phyloP scores from a whole-genome alignment of 352 stramenopile species.

The Nothophytophthora sp. region DNA sequence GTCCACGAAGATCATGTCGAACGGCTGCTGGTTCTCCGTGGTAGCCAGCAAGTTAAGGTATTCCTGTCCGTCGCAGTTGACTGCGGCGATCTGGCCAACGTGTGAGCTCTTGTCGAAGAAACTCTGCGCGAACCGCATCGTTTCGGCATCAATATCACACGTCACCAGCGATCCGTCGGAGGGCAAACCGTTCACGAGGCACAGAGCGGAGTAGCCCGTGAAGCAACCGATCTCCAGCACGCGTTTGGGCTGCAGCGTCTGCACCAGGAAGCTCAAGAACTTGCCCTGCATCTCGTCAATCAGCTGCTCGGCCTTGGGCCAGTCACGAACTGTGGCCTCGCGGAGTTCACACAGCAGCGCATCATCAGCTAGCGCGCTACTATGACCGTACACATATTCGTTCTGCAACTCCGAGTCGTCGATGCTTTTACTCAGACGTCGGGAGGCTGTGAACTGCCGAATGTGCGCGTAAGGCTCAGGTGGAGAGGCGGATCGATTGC shows the following conservation, averaged over 20 bases:
- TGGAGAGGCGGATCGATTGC: conserved; percentile 27
- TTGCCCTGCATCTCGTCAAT: conserved; percentile 64
- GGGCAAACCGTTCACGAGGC: conserved; percentile 62
- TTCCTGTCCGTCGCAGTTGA: conserved; percentile 45
- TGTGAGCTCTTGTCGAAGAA: conserved; percentile 53
- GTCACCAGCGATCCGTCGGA: conserved; percentile 37
- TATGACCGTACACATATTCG: conserved; percentile 28
- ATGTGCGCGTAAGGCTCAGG: conserved; percentile 15
- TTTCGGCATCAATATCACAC: conserved; percentile 56
- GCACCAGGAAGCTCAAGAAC: conserved; percentile 73
- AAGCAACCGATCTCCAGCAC: conserved; percentile 94
- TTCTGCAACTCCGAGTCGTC: conserved; percentile 21
- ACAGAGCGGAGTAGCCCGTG: conserved; percentile 93
- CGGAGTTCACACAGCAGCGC: conserved; percentile 42
- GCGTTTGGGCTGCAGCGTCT: conserved; percentile 63
- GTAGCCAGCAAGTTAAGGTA: conserved; percentile 30
- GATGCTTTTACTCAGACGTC: conserved; percentile 28
- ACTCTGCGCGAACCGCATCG: conserved; percentile 45
- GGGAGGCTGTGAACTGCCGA: conserved; percentile 26
- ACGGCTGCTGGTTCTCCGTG: conserved; percentile 34
- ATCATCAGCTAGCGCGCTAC: conserved; percentile 23
- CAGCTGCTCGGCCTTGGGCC: conserved; percentile 57
- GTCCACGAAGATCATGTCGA: conserved; percentile 96
- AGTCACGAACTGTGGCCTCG: conserved; percentile 33
- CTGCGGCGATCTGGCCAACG: conserved; percentile 33